Evolutionary conservation across 257 asterid genomes (phyloP).

Genomic region (Verbascum thapsus): DNA sequence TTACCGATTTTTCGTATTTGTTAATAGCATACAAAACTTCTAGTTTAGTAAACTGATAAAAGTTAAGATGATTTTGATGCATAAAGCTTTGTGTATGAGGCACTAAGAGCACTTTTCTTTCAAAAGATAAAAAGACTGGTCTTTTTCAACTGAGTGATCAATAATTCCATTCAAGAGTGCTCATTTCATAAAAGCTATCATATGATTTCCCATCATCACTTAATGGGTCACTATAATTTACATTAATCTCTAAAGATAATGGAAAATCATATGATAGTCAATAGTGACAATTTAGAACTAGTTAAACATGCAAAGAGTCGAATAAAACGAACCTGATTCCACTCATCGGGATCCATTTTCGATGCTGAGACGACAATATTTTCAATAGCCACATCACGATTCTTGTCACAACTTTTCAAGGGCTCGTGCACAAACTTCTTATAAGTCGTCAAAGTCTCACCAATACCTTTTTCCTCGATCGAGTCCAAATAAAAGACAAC

Average conservation of each 20-base stretch:
- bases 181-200: background rate
- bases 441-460: constrained; percentile 52
- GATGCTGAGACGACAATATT: constrained; percentile 51
- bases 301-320: background rate
- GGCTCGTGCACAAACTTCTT: constrained; percentile 31
- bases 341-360: constrained; percentile 56
- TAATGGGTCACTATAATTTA: background rate
- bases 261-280: too few species aligned
- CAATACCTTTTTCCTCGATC: constrained; percentile 25
- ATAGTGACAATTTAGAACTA: too few species aligned
- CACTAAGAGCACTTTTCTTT: constrained; percentile 18
- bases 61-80: too few species aligned
- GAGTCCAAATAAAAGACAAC: constrained; percentile 49
- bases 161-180: background rate
- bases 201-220: constrained; percentile 19
- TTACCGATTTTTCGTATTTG: too few species aligned
- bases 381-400: constrained; percentile 39
- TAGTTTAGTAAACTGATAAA: too few species aligned
- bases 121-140: background rate
- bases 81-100: background rate
- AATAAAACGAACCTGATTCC: constrained; percentile 59
- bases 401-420: constrained; percentile 37
- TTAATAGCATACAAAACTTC: too few species aligned
- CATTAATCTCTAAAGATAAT: too few species aligned
- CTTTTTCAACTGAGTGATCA: constrained; percentile 5